Base-by-base conservation (phyloP, 2,329 filamentous ascomycete species). In the Trichophyton schoenleinii region DNA sequence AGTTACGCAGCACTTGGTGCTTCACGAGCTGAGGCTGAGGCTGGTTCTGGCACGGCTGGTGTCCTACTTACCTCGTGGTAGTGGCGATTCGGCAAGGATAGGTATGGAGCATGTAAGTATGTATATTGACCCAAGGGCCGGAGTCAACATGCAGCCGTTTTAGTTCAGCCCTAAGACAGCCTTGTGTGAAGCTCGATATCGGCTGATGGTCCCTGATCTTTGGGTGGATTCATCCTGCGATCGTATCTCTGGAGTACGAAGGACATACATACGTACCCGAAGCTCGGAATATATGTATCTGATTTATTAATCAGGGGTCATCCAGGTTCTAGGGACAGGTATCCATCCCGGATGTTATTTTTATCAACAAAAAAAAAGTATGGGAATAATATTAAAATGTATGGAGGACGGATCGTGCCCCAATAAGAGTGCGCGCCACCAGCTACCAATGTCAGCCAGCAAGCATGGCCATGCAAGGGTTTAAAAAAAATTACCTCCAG, bases 401-500 rank as follows among this genome's bases (percentile, higher is more conserved):
- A 15, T 15, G 22, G 49, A 31, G 9, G 7, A 53, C 13, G 9
- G 22, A 15, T 53, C 22, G 49, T 20, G 49, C n/a, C 49, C 49
- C 49, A 53, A 53, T 53, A 38, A 38, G 49, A 31, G 49, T 25
- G 49, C 31, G 49, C 49, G 28, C 22, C 28, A 13, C 49, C 49
- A 53, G 49, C 22, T 3, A 31, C 22, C 49, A 31, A 13, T 25
- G 49, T 53, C 49, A 53, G 28, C 49, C 49, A 53, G 22, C 49
- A 25, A 53, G 49, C 49, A 34, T 53, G 49, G 49, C 49, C 49
- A 53, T 53, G 49, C 49, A 53, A 53, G 49, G 49, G 28, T 53
- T 34, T 53, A 53, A 53, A 34, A 53, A 53, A 53, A 53, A 53
- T 53, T 53, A 53, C 49, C 22, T 53, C 49, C 25, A 53, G 49